Conservation (phyloP, 23 red algal genomes). For the Gracilariopsis chorda region DNA sequence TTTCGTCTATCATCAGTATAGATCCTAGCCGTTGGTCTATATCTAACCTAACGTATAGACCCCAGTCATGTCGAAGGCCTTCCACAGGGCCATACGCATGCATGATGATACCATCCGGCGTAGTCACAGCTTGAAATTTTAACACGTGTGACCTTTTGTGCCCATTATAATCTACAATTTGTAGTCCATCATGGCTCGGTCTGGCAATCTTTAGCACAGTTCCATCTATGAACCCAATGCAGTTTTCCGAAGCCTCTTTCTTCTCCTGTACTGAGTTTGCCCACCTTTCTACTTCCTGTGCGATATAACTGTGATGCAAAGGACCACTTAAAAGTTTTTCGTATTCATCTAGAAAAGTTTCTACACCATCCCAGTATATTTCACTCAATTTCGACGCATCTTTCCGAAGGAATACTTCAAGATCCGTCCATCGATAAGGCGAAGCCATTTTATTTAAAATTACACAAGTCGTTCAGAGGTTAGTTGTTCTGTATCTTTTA, state of each 20-base stretch:
- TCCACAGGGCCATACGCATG: not conserved
- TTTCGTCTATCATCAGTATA: no score
- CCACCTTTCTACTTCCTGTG: not conserved
- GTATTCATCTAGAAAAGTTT: not conserved
- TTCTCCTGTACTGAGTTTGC: not conserved
- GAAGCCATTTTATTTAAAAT: not conserved
- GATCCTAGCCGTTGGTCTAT: no score
- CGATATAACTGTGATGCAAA: not conserved
- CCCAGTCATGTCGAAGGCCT: not conserved
- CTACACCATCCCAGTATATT: not conserved
- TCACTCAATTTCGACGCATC: not conserved
- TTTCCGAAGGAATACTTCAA: not conserved
- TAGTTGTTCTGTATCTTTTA: not conserved
- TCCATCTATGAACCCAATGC: conserved; percentile 41
- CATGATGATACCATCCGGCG: not conserved
- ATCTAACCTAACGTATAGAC: no score
- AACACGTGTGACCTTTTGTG: not conserved
- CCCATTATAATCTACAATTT: not conserved
- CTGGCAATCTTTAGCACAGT: not conserved
- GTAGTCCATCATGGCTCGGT: not conserved
- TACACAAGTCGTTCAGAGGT: not conserved
- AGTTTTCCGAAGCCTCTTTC: not conserved
- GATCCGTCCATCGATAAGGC: not conserved
- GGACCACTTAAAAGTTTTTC: not conserved
- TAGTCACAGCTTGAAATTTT: not conserved